Conservation (phyloP, 306 rosid genomes). For the Inga leiocalycina region DNA sequence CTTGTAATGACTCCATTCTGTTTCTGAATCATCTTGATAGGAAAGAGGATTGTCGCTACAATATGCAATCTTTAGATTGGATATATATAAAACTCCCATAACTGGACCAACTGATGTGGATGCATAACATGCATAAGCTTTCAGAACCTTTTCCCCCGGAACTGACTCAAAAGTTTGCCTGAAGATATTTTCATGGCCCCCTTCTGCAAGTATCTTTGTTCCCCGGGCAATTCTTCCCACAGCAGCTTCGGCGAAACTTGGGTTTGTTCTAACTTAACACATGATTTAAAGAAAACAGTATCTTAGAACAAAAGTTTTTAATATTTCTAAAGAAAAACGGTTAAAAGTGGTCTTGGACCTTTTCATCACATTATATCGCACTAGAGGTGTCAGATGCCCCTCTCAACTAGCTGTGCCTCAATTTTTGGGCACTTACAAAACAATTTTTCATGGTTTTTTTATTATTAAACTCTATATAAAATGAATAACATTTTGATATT, state of each 20-base stretch:
- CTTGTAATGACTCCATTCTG: conserved; percentile 98
- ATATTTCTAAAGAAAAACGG: neutral
- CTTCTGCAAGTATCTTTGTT: conserved; percentile 92
- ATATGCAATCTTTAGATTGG: conserved; percentile 82
- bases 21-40: conserved; percentile 49
- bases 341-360: neutral
- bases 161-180: conserved; percentile 67
- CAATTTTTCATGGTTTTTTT: too few relatives aligned
- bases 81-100: conserved; percentile 62
- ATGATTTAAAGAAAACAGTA: neutral
- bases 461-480: too few relatives aligned
- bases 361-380: neutral
- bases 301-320: neutral
- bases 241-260: conserved; percentile 91
- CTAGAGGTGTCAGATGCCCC: too few relatives aligned
- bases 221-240: conserved; percentile 98
- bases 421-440: too few relatives aligned
- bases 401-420: too few relatives aligned
- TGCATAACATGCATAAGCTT: conserved; percentile 84
- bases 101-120: conserved; percentile 89
- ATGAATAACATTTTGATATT: too few relatives aligned
- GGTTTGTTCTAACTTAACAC: conserved; percentile 79
- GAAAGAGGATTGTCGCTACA: conserved; percentile 92
- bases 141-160: conserved; percentile 79
- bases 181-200: conserved; percentile 88